Percentiles rank a stretch among this genome's conserved stretches.
Conservation (phyloP, 176 grass and related monocot genomes). For the Cenchrus purpureus region DNA sequence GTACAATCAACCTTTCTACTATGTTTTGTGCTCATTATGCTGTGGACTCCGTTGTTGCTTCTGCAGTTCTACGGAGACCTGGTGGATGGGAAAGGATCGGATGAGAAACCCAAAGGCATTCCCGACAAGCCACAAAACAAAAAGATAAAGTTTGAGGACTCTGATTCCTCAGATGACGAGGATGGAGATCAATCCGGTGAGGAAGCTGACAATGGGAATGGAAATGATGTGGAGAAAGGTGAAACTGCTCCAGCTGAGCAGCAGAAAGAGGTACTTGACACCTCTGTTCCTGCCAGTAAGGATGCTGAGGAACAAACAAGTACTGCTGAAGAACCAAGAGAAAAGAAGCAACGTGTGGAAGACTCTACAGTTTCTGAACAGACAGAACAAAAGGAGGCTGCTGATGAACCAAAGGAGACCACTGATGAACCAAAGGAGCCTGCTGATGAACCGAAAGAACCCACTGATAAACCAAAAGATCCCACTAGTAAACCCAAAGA, state of each 20-base stretch:
- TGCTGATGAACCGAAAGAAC: slow-evolving; percentile 13
- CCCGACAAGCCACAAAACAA: slow-evolving; percentile 75
- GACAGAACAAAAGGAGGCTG: slow-evolving; percentile 9
- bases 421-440: slow-evolving; percentile 17
- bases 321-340: slow-evolving; percentile 47
- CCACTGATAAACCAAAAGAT: slow-evolving; percentile 28
- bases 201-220: slow-evolving; percentile 44
- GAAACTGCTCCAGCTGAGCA: slow-evolving; percentile 31
- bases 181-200: slow-evolving; percentile 47
- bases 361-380: slow-evolving; percentile 29
- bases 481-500: slow-evolving; percentile 30
- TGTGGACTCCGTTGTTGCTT: slow-evolving; percentile 18
- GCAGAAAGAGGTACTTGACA: slow-evolving; percentile 31
- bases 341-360: slow-evolving; percentile 75
- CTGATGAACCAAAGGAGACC: slow-evolving; percentile 22
- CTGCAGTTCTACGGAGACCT: slow-evolving; percentile 84
- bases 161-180: slow-evolving; percentile 80
- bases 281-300: slow-evolving; percentile 25
- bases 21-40: neutral
- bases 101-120: slow-evolving; percentile 40
- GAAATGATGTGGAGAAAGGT: slow-evolving; percentile 50
- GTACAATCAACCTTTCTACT: neutral
- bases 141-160: slow-evolving; percentile 80
- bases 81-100: slow-evolving; percentile 56
- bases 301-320: slow-evolving; percentile 40